Base-by-base conservation (phyloP, 495 filamentous ascomycete genomes). In the Aspergillus egyptiacus region DNA sequence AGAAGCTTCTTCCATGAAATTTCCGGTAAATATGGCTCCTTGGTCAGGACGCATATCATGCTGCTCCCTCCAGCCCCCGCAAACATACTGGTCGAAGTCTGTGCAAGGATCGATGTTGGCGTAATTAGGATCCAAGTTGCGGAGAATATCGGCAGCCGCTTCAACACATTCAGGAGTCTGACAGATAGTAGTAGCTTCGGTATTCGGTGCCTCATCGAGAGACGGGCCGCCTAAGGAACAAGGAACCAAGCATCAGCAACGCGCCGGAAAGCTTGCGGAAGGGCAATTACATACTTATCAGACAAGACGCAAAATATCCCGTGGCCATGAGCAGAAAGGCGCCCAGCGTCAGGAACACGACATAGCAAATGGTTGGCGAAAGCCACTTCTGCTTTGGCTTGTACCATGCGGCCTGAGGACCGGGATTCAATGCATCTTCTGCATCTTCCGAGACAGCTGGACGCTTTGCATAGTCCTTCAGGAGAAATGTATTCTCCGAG, bases 41-140 rank as follows among this genome's bases (percentile, higher is more conserved):
- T 82, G 81, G 58, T 87, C 83, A 15, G 81, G 65, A 3, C 82
- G 77, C 50, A 88, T 77, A 56, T 85, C 83, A 66, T 86, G 78
- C 24, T 73, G 75, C 20, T 78, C 70, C 34, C 70, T 64, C 76
- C 82, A 86, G 14, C 84, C 84, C 42, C 78, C 81, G 57, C 85
- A 89, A 28, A 85, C 80, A 54, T 79, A 76, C 51, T 81, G 69
- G 45, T 87, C 83, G 48, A 88, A 88, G 41, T 86, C 57, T 33
- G 70, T 79, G 53, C 85, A 89, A 3, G 85, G 81, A 59, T 89
- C 82, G 32, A 87, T 65, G 0, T 78, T 53, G 46, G 74, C 61
- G 55, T 82, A 79, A 31, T 82, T 71, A n/a, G 84, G 79, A 14
- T 83, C 77, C 23, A 88, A 66, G 51, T 81, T 85, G 50, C 79